Conservation (phyloP, 305 asterid species). For the Solanum hybrid region DNA sequence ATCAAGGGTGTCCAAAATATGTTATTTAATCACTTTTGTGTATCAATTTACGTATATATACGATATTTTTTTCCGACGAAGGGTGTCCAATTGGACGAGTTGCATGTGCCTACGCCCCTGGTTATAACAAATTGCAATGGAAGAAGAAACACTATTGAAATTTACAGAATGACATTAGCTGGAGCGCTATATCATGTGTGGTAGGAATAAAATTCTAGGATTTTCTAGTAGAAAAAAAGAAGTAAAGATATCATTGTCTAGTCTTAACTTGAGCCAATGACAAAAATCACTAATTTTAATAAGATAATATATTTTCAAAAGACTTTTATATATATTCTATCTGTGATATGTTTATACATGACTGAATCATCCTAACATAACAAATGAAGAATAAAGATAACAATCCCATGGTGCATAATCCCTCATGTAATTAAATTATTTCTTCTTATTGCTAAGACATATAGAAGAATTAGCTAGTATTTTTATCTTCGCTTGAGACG, state of each 20-base stretch:
- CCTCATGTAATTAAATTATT: neutral
- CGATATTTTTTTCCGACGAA: too few species aligned
- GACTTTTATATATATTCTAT: too few species aligned
- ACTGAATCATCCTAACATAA: neutral
- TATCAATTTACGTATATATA: too few species aligned
- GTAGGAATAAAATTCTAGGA: neutral
- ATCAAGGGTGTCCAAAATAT: too few species aligned
- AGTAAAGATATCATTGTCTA: neutral
- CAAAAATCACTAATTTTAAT: too few species aligned
- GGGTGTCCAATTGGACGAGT: too few species aligned
- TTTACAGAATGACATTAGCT: neutral
- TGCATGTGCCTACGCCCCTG: too few species aligned
- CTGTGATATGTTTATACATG: neutral
- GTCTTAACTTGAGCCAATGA: neutral
- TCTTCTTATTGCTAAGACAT: neutral
- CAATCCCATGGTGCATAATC: neutral
- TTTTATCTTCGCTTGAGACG: neutral
- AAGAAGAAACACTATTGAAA: neutral
- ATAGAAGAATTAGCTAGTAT: neutral
- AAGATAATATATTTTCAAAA: too few species aligned
- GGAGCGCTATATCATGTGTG: neutral
- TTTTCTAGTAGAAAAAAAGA: neutral
- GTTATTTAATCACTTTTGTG: too few species aligned
- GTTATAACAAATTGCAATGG: neutral
- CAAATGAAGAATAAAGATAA: neutral